Conservation (phyloP, 108 stramenopile species). For the Thalassiosira profunda region DNA sequence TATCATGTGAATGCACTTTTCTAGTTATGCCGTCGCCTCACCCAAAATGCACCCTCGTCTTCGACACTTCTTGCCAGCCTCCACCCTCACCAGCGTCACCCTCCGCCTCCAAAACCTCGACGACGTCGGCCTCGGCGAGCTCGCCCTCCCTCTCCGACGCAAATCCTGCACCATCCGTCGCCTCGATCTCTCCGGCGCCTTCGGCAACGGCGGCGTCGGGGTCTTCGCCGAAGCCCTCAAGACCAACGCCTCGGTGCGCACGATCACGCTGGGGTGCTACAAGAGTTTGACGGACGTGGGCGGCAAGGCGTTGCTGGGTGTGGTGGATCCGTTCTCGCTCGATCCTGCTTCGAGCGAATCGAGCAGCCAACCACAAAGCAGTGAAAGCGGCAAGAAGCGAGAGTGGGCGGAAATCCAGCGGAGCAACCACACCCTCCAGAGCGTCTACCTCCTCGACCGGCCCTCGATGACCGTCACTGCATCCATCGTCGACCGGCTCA, state of each 20-base stretch:
- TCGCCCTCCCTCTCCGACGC: background rate
- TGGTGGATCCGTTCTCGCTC: background rate
- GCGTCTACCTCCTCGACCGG: constrained; percentile 28
- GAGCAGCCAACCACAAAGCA: no score
- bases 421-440: constrained; percentile 35
- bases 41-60: background rate
- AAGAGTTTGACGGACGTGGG: constrained; percentile 21
- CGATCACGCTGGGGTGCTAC: constrained; percentile 23
- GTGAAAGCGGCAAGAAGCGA: background rate
- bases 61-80: background rate
- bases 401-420: constrained; percentile 17
- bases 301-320: background rate
- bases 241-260: constrained; percentile 22
- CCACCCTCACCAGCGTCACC: background rate
- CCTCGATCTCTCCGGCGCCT: constrained; percentile 32
- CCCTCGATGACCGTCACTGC: constrained; percentile 10
- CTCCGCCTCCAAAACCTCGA: constrained; percentile 4
- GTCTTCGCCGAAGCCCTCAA: constrained; percentile 36
- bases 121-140: constrained; percentile 2
- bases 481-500: constrained; percentile 16
- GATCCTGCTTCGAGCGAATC: no score
- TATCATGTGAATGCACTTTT: background rate
- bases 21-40: background rate
- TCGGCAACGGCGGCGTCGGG: constrained; percentile 33
- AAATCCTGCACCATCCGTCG: constrained; percentile 23